phyloP scores from a whole-genome alignment of 140 eudicot species.

The Senecio squalidus region DNA sequence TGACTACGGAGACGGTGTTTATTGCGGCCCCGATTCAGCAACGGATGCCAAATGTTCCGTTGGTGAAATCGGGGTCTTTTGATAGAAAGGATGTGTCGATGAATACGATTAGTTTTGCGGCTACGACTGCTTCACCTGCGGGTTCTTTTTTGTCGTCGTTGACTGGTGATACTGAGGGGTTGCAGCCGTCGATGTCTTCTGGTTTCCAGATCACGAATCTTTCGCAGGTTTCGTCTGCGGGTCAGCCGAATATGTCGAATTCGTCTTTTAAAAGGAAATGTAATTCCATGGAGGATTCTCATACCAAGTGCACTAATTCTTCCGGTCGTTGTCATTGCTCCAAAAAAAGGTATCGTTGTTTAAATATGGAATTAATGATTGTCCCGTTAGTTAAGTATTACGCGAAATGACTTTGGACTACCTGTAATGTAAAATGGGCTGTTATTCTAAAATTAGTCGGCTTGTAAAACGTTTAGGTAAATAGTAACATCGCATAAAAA shows the following conservation, averaged over 20 bases:
- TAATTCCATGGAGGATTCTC: slow-evolving; percentile 65
- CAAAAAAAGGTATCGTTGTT: slow-evolving; percentile 80
- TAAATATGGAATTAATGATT: no score
- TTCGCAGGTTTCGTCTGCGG: slow-evolving; percentile 65
- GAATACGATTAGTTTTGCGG: slow-evolving; percentile 59
- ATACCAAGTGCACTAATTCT: slow-evolving; percentile 53
- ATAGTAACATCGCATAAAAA: no score
- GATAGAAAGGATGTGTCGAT: slow-evolving; percentile 42
- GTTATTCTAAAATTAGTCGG: no score
- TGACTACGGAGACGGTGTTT: slow-evolving; percentile 15
- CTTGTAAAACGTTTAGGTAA: no score
- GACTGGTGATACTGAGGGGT: slow-evolving; percentile 71
- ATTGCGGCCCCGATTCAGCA: slow-evolving; percentile 42
- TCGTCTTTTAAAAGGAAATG: slow-evolving; percentile 89
- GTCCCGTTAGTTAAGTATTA: no score
- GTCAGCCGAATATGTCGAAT: slow-evolving; percentile 58
- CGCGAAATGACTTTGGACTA: no score
- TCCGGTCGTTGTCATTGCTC: slow-evolving; percentile 88
- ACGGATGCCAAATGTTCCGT: slow-evolving; percentile 37
- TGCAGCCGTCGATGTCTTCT: slow-evolving; percentile 83
- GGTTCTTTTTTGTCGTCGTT: slow-evolving; percentile 58
- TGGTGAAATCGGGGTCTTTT: slow-evolving; percentile 32
- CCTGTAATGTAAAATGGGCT: no score
- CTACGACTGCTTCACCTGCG: slow-evolving; percentile 38
- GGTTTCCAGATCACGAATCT: slow-evolving; percentile 86